Conservation (phyloP, 805 yeast genomes). For the Sugiyamaella qingdaonensis region DNA sequence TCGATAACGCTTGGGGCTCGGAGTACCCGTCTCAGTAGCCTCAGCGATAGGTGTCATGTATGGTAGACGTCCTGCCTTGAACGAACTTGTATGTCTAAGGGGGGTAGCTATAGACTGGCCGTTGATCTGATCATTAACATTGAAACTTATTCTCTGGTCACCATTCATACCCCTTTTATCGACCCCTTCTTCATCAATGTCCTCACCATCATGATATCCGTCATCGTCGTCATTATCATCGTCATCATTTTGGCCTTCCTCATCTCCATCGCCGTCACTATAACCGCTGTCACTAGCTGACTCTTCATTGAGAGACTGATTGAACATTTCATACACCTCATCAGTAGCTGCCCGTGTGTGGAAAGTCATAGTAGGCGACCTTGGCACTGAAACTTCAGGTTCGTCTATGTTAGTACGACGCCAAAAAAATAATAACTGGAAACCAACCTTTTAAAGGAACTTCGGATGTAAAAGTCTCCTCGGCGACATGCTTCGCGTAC, state of each 20-base stretch:
- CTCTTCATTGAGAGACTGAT: constrained; percentile 22
- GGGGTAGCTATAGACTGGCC: constrained; percentile 1
- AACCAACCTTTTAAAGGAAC: constrained; percentile 4
- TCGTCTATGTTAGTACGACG: constrained; percentile 5
- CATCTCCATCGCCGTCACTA: constrained; percentile 24
- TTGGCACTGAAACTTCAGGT: constrained; percentile 32
- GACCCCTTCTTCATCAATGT: constrained; percentile 18
- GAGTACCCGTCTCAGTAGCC: constrained; percentile 23
- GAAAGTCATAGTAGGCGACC: constrained; percentile 74
- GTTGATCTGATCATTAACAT: constrained; percentile 23
- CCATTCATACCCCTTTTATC: constrained; percentile 16
- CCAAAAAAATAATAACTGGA: background rate
- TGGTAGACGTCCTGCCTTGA: constrained; percentile 7
- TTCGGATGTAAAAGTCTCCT: background rate
- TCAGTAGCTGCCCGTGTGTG: constrained; percentile 70
- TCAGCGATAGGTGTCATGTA: constrained; percentile 32
- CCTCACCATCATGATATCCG: constrained; percentile 1
- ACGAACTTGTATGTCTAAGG: background rate
- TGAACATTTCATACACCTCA: constrained; percentile 74
- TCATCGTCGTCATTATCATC: constrained; percentile 8
- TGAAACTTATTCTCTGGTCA: constrained; percentile 11
- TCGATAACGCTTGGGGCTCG: background rate
- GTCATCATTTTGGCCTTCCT: constrained; percentile 23
- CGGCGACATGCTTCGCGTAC: background rate
- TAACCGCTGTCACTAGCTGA: constrained; percentile 14